Conservation (phyloP, 129 eudicot species). For the Scalesia atractyloides region DNA sequence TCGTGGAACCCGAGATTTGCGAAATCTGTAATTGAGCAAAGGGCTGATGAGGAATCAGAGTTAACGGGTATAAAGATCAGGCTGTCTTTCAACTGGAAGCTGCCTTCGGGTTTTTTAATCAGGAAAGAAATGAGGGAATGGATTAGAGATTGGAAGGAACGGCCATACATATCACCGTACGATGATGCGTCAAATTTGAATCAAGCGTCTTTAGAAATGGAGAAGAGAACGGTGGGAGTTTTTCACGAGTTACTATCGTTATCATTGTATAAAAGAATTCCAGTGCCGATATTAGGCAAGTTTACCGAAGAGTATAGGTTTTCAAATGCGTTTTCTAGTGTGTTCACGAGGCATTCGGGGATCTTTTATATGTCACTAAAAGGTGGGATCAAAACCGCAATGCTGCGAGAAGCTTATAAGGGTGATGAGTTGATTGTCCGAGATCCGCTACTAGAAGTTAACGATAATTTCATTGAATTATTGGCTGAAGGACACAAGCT, state of each 20-base stretch:
- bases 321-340: constrained; percentile 79
- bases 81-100: constrained; percentile 69
- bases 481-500: constrained; percentile 55
- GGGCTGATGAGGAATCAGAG: constrained; percentile 68
- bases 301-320: constrained; percentile 79
- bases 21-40: constrained; percentile 52
- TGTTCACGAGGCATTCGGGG: constrained; percentile 87
- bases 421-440: constrained; percentile 61
- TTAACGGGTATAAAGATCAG: constrained; percentile 64
- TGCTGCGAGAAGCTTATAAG: constrained; percentile 89
- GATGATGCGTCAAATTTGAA: constrained; percentile 62
- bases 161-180: constrained; percentile 75
- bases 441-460: constrained; percentile 68
- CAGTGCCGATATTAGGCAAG: constrained; percentile 77
- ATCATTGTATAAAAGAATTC: constrained; percentile 74
- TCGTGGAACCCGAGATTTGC: constrained; percentile 58
- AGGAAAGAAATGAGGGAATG: constrained; percentile 90
- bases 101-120: constrained; percentile 59
- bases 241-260: constrained; percentile 80
- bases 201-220: constrained; percentile 76
- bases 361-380: constrained; percentile 78
- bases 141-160: constrained; percentile 91
- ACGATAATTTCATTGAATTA: constrained; percentile 69
- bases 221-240: constrained; percentile 85
- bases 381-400: constrained; percentile 83